Conservation (phyloP, 2,329 filamentous ascomycete genomes). For the Acrocalymma vagum region DNA sequence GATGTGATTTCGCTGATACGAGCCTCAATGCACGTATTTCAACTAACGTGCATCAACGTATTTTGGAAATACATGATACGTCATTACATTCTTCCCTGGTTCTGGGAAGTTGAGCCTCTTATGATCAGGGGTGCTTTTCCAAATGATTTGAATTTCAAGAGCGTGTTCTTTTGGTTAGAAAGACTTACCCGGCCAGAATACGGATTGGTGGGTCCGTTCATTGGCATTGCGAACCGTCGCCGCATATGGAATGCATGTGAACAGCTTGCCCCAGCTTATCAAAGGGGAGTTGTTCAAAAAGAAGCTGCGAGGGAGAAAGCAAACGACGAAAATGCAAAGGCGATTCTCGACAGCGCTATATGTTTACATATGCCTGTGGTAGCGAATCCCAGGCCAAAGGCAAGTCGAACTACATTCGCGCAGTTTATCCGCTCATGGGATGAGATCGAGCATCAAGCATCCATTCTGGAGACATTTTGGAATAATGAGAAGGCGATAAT, state of each 20-base stretch:
- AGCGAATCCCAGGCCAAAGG: slow-evolving; percentile 13
- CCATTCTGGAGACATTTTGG: slow-evolving; percentile 26
- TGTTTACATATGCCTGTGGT: slow-evolving; percentile 14
- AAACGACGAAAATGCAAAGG: slow-evolving; percentile 10
- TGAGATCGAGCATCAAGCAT: slow-evolving; percentile 12
- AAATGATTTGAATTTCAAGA: slow-evolving; percentile 21
- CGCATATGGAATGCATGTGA: slow-evolving; percentile 35
- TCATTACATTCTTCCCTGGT: slow-evolving; percentile 20
- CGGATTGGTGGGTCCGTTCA: slow-evolving; percentile 30
- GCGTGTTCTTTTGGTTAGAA: slow-evolving; percentile 31
- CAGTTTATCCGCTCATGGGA: slow-evolving; percentile 22
- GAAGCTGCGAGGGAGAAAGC: slow-evolving; percentile 1
- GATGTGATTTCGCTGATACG: slow-evolving; percentile 17
- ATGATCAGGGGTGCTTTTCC: slow-evolving; percentile 1
- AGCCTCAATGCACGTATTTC: slow-evolving; percentile 19
- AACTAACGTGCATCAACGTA: slow-evolving; percentile 5
- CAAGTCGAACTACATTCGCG: not conserved
- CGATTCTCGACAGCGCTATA: slow-evolving; percentile 8
- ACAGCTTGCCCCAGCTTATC: slow-evolving; percentile 10
- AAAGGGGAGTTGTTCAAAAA: slow-evolving; percentile 1
- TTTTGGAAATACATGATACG: slow-evolving; percentile 27
- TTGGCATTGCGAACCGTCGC: slow-evolving; percentile 42
- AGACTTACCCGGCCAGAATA: slow-evolving; percentile 18
- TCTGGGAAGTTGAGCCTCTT: slow-evolving; percentile 15
- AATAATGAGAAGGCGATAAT: slow-evolving; percentile 9